Evolutionary conservation across 2,329 filamentous ascomycete species (phyloP).

Genomic region (Colletotrichum incanum): DNA sequence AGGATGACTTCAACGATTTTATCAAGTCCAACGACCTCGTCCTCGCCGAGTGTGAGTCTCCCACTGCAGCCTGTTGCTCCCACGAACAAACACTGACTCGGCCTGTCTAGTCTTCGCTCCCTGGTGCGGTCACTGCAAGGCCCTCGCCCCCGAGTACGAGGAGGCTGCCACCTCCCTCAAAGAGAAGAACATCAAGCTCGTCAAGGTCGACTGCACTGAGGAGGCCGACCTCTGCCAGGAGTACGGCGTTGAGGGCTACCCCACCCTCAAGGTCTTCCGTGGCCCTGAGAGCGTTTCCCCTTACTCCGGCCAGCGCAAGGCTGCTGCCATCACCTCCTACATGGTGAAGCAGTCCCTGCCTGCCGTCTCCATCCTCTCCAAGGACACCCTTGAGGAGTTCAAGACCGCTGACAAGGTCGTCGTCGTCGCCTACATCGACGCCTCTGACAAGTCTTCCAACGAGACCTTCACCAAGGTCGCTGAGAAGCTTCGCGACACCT

Average conservation of each 20-base stretch:
- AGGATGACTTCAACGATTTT: slow-evolving; percentile 90
- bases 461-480: slow-evolving; percentile 84
- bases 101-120: slow-evolving; percentile 84
- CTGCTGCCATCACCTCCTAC: slow-evolving; percentile 83
- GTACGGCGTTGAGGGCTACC: slow-evolving; percentile 96
- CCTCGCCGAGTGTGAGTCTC: slow-evolving; percentile 87
- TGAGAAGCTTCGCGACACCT: slow-evolving; percentile 87
- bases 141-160: slow-evolving; percentile 93
- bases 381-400: slow-evolving; percentile 92
- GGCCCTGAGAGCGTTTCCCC: slow-evolving; percentile 85
- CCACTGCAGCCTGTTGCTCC: neutral
- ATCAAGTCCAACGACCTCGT: slow-evolving; percentile 89
- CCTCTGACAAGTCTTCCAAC: slow-evolving; percentile 87
- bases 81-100: slow-evolving; percentile 54
- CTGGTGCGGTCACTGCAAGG: slow-evolving; percentile 99
- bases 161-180: slow-evolving; percentile 87
- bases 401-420: slow-evolving; percentile 99
- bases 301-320: slow-evolving; percentile 92
- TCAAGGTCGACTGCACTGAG: slow-evolving; percentile 95
- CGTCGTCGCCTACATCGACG: slow-evolving; percentile 87
- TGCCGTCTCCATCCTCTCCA: slow-evolving; percentile 86
- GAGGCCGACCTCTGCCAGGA: slow-evolving; percentile 92
- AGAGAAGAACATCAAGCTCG: slow-evolving; percentile 88
- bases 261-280: slow-evolving; percentile 99
- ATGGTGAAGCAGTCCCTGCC: slow-evolving; percentile 99